phyloP scores from a whole-genome alignment of 225 moss, liverwort and hornwort species.

The Straminergon stramineum region DNA sequence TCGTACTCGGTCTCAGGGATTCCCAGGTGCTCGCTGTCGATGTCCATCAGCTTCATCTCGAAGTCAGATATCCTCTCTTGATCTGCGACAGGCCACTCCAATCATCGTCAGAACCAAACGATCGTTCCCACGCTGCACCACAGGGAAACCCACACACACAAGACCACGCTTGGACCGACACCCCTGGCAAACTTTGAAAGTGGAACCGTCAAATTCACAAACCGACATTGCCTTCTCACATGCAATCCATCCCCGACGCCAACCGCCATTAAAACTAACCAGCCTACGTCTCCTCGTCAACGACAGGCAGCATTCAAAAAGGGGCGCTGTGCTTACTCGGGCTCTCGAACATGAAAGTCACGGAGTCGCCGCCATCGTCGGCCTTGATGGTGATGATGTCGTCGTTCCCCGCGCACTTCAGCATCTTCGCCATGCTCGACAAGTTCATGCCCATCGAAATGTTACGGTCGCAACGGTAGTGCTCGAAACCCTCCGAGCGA shows the following conservation, averaged over 20 bases:
- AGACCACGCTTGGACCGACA: neutral
- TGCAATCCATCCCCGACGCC: neutral
- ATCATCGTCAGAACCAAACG: neutral
- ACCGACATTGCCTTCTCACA: neutral
- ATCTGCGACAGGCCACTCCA: conserved; percentile 11
- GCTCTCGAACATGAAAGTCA: conserved; percentile 91
- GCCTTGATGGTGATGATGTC: conserved; percentile 97
- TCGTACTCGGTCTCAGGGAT: conserved; percentile 88
- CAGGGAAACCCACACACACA: neutral
- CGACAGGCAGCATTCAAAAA: neutral
- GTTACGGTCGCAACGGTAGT: conserved; percentile 86
- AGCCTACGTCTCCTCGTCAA: no score
- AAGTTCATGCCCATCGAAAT: conserved; percentile 93
- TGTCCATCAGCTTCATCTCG: conserved; percentile 99
- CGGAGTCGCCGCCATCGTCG: conserved; percentile 87
- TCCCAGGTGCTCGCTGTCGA: conserved; percentile 94
- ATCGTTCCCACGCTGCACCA: neutral
- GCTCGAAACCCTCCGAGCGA: conserved; percentile 83
- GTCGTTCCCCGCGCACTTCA: conserved; percentile 92
- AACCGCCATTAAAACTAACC: neutral
- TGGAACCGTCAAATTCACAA: neutral
- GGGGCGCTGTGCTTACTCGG: conserved; percentile 11
- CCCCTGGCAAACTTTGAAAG: no score
- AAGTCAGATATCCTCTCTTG: conserved; percentile 94
- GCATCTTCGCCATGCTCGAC: conserved; percentile 83